A percentile compares a stretch with the other conserved stretches of the same genome.
phyloP scores from a whole-genome alignment of 2,329 filamentous ascomycete species.

The Arthrobotrys iridis region DNA sequence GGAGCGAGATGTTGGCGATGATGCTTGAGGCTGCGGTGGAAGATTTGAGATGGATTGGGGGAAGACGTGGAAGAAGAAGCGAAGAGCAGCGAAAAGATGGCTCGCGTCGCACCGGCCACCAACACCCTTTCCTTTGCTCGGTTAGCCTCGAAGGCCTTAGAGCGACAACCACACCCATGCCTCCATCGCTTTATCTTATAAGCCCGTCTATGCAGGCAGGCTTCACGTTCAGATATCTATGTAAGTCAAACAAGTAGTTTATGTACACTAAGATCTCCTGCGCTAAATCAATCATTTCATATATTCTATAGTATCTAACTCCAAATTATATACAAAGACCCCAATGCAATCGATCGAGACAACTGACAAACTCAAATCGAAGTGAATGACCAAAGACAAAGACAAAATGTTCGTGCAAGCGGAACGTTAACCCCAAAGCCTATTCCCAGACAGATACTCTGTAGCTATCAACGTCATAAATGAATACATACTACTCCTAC shows the following conservation, averaged over 20 bases:
- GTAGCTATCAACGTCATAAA: neutral
- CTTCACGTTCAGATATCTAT: too few species aligned
- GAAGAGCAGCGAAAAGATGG: conserved; percentile 7
- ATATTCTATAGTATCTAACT: too few species aligned
- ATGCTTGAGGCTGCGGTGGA: neutral
- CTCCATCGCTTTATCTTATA: too few species aligned
- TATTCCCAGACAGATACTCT: neutral
- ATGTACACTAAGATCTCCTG: too few species aligned
- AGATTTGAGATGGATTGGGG: neutral
- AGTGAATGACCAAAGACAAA: neutral
- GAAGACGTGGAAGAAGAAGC: conserved; percentile 6
- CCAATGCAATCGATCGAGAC: too few species aligned
- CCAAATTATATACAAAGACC: too few species aligned
- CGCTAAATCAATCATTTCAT: too few species aligned
- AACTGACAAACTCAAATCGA: too few species aligned
- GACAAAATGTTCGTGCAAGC: neutral
- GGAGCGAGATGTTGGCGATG: neutral
- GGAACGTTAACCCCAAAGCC: conserved; percentile 4
- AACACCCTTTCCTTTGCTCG: neutral
- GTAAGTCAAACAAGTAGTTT: too few species aligned
- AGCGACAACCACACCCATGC: too few species aligned
- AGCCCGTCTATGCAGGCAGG: too few species aligned
- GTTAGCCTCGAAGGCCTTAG: neutral
- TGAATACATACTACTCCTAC: neutral
- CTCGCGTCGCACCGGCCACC: conserved; percentile 23